A percentile compares a stretch with the other conserved stretches of the same genome.
These are phyloP conservation scores for Fusarium tjaetaba DNA, from an alignment of 2,329 filamentous ascomycete genomes.

Conservation along the genomic window DNA sequence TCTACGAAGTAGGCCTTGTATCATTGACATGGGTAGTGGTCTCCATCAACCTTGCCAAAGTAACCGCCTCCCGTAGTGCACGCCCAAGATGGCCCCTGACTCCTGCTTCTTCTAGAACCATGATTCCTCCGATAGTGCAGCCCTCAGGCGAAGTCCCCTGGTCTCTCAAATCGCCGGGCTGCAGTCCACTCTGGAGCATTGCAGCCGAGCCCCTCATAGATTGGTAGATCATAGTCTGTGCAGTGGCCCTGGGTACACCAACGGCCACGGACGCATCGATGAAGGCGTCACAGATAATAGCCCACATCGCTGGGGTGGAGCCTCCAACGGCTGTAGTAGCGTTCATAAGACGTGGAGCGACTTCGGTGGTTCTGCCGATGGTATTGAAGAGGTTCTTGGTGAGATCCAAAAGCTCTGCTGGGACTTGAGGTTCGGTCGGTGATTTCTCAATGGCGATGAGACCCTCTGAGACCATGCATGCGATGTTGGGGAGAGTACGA, in stretches of 20 bases:
- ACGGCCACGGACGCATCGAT: constrained; percentile 69
- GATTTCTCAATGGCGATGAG: constrained; percentile 48
- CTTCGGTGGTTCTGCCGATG: constrained; percentile 62
- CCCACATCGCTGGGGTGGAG: constrained; percentile 69
- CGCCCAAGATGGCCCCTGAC: constrained; percentile 57
- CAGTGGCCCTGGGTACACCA: constrained; percentile 65
- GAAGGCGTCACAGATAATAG: constrained; percentile 66
- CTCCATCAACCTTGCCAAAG: constrained; percentile 55
- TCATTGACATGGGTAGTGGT: constrained; percentile 53
- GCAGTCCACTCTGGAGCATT: constrained; percentile 62
- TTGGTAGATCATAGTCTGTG: constrained; percentile 68
- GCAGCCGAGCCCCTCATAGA: constrained; percentile 67
- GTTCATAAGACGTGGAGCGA: constrained; percentile 64
- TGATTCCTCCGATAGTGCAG: constrained; percentile 67
- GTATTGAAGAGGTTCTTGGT: constrained; percentile 61
- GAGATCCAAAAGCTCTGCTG: constrained; percentile 35
- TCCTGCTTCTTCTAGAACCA: constrained; percentile 67
- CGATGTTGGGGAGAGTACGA: constrained; percentile 50
- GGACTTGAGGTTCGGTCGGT: constrained; percentile 21
- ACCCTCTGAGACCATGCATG: constrained; percentile 46
- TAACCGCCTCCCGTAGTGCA: constrained; percentile 59
- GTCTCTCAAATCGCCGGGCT: constrained; percentile 66
- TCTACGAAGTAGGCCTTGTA: constrained; percentile 39
- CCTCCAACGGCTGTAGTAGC: constrained; percentile 68
- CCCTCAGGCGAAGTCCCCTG: constrained; percentile 69